Percentiles rank a stretch among this genome's conserved stretches.
These are phyloP conservation scores for Colletotrichum lindemuthianum DNA, from an alignment of 2,329 filamentous ascomycete genomes.

Conservation along the genomic window DNA sequence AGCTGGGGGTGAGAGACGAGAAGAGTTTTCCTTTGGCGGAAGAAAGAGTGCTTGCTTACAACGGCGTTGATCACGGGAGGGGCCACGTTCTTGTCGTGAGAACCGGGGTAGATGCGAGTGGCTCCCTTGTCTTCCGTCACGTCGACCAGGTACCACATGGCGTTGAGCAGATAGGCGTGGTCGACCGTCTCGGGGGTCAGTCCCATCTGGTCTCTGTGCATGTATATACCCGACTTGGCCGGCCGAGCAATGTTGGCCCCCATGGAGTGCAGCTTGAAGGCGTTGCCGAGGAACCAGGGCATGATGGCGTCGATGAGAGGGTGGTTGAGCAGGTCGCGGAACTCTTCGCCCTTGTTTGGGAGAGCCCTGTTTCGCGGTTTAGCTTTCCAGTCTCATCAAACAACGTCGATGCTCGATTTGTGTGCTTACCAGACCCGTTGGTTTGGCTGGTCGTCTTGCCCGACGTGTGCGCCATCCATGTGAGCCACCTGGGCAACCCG, in stretches of 20 bases:
- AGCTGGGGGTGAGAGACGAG: too few species aligned
- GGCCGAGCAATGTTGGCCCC: conserved; percentile 2
- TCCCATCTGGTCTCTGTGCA: conserved; percentile 12
- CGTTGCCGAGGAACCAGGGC: not conserved
- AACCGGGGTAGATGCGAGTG: conserved; percentile 13
- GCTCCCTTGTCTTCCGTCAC: conserved; percentile 12
- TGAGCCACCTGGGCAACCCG: not conserved
- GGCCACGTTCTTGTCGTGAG: conserved; percentile 6
- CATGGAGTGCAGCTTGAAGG: not conserved
- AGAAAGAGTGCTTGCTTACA: not conserved
- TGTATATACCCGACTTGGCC: conserved; percentile 5
- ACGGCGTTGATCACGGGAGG: not conserved
- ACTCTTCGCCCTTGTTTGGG: conserved; percentile 6
- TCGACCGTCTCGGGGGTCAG: conserved; percentile 6
- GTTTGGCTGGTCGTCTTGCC: conserved; percentile 2
- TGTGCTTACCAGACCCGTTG: conserved; percentile 2
- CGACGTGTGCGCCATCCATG: not conserved
- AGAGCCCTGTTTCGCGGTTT: not conserved
- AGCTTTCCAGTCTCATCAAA: not conserved
- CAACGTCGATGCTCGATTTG: too few species aligned
- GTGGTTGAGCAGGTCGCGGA: conserved; percentile 5
- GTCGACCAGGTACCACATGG: conserved; percentile 7
- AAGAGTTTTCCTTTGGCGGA: too few species aligned
- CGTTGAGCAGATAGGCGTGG: conserved; percentile 4
- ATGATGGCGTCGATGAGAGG: not conserved